Evolutionary conservation across 1,139 yeast species (phyloP), one percentile per base, ranked within the genome.

Genomic region (Debaryomyces sp.): DNA sequence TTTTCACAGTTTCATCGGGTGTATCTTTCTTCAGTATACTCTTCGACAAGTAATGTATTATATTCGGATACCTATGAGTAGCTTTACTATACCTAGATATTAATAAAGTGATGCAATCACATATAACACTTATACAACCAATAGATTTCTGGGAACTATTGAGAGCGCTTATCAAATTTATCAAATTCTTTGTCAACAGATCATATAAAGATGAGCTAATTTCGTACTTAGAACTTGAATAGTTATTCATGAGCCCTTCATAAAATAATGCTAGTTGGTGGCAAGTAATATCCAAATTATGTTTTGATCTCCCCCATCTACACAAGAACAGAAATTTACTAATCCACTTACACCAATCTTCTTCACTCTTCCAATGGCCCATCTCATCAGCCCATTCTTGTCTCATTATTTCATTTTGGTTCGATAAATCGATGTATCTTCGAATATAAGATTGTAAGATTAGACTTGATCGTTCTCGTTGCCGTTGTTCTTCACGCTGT

Each of bases 401-500:
- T 21, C 41, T 35, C 24, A 47, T 26, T 9, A 10, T 7, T 12
- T 22, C 51, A 5, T 29, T 13, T 6, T 39, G 43, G 38, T 55
- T 27, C 6, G 26, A 49, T 37, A 71, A 57, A 9, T 67, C 70
- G 5, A 77, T 54, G 50, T 70, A 70, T 32, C 72, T 60, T 40
- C 80, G 63, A 5, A 82, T 67, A 15, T 70, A 58, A 8, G 67
- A 58, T 59, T 88, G 95, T 32, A 92, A 65, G 6, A 64, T 50
- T 1, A 62, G 50, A 0, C 84, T 84, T 2, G 87, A 79, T 36
- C 65, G 70, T 37, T 76, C 80, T 48, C 75, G 76, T 13, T 67
- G 64, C 30, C 89, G 75, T 24, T 70, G 75, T 42, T 68, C 64
- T 52, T 89, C 91, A 50, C 97, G 75, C 50, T 78, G 78, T 51